phyloP scores from a whole-genome alignment of 2,329 filamentous ascomycete species.

The Phaeosphaeria sp. region DNA sequence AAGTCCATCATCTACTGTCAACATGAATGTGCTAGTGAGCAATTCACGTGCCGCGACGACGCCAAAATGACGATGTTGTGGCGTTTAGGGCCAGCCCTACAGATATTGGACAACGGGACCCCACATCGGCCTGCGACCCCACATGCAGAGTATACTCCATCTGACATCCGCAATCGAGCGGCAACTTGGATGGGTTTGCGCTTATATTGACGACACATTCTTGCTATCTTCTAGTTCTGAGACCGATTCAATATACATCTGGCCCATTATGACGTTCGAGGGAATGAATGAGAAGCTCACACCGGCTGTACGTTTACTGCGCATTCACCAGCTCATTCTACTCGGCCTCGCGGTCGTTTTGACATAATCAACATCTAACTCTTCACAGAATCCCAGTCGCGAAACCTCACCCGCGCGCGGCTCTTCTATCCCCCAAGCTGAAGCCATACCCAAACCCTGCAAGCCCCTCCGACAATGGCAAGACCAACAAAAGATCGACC shows the following conservation, averaged over 20 bases:
- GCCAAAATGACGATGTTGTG: background rate
- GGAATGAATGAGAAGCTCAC: conserved; percentile 41
- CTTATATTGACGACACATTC: background rate
- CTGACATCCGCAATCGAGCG: background rate
- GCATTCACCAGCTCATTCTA: too few species aligned
- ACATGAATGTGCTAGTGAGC: too few species aligned
- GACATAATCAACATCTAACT: background rate
- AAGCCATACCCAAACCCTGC: conserved; percentile 45
- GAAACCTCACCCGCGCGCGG: conserved; percentile 51
- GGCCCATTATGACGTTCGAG: conserved; percentile 36
- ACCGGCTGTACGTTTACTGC: conserved; percentile 38
- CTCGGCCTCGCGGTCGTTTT: too few species aligned
- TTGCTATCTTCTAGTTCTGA: background rate
- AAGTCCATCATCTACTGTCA: too few species aligned
- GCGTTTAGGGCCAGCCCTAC: background rate
- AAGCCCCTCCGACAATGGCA: conserved; percentile 49
- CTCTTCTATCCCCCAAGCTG: conserved; percentile 47
- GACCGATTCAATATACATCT: background rate
- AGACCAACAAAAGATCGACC: conserved; percentile 49
- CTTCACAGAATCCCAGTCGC: conserved; percentile 32
- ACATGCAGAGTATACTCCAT: conserved; percentile 1
- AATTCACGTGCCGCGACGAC: too few species aligned
- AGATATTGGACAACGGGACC: background rate
- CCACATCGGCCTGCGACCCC: conserved; percentile 8
- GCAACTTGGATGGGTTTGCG: conserved; percentile 1